phyloP scores from a whole-genome alignment of 768 basidiomycete genomes.

The Mycena rosella region DNA sequence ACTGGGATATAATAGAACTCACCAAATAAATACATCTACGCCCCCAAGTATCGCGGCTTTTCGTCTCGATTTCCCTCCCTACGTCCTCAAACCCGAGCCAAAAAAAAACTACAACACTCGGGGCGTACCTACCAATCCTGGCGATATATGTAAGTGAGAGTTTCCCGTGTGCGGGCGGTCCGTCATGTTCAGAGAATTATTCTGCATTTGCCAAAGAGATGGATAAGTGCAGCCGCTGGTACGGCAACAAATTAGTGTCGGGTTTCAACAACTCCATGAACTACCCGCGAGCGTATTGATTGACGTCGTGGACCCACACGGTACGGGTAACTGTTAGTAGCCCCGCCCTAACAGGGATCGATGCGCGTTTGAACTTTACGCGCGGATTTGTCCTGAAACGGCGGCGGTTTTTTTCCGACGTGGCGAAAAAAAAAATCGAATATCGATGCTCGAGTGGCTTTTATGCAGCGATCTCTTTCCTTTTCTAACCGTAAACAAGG shows the following conservation, averaged over 20 bases:
- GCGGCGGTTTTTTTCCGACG: background rate
- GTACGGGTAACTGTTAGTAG: background rate
- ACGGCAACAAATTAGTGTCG: background rate
- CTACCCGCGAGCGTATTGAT: conserved; percentile 19
- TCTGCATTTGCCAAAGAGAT: background rate
- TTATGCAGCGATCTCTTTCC: background rate
- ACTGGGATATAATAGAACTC: background rate
- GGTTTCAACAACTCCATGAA: conserved; percentile 9
- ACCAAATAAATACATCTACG: conserved; percentile 8
- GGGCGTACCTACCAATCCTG: conserved; percentile 10
- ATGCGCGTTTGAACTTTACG: conserved; percentile 2
- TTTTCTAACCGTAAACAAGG: background rate
- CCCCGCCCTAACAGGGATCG: background rate
- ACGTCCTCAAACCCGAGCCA: background rate
- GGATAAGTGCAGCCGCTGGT: background rate
- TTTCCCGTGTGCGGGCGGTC: background rate
- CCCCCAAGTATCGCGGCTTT: background rate
- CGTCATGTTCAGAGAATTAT: background rate
- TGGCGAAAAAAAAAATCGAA: background rate
- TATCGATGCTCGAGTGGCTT: background rate
- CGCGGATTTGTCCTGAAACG: background rate
- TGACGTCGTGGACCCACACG: conserved; percentile 5
- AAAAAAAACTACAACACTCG: background rate
- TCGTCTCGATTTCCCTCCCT: background rate
- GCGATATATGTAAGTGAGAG: background rate